These are phyloP conservation scores for Coemansia sp. DNA, from an alignment of 192 early-diverging fungal species.

Conservation along the genomic window DNA sequence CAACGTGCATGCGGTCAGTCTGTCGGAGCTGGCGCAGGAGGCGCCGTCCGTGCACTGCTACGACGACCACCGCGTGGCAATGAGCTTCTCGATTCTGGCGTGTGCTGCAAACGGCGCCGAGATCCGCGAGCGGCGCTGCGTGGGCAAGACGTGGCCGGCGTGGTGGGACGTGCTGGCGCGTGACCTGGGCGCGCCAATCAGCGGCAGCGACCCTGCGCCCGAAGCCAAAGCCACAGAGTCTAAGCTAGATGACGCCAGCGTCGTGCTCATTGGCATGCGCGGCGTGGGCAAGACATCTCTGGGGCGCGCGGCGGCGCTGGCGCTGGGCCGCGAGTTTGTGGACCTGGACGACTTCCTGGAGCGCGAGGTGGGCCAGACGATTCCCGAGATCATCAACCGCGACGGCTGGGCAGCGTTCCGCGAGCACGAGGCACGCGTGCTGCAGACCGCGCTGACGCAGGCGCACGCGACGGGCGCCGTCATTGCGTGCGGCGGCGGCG, in stretches of 20 bases:
- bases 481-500: slow-evolving; percentile 93
- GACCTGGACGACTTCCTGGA: slow-evolving; percentile 91
- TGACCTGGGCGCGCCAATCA: slow-evolving; percentile 63
- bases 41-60: slow-evolving; percentile 81
- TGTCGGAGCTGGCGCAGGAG: slow-evolving; percentile 51
- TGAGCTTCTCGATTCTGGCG: slow-evolving; percentile 90
- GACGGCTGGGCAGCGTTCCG: slow-evolving; percentile 90
- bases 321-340: slow-evolving; percentile 71
- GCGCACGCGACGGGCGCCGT: slow-evolving; percentile 62
- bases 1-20: slow-evolving; percentile 68
- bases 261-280: slow-evolving; percentile 99
- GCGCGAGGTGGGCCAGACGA: slow-evolving; percentile 61
- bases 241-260: slow-evolving; percentile 16
- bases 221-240: background rate
- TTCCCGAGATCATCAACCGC: slow-evolving; percentile 73
- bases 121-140: slow-evolving; percentile 93
- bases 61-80: slow-evolving; percentile 98
- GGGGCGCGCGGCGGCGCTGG: slow-evolving; percentile 68
- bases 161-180: slow-evolving; percentile 97
- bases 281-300: slow-evolving; percentile 95
- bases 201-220: slow-evolving; percentile 29
- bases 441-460: slow-evolving; percentile 60
- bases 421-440: slow-evolving; percentile 65
- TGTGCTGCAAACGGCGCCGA: slow-evolving; percentile 69
- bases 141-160: slow-evolving; percentile 98